phyloP scores from a whole-genome alignment of 192 early-diverging fungal species.

The Linnemannia zychae region DNA sequence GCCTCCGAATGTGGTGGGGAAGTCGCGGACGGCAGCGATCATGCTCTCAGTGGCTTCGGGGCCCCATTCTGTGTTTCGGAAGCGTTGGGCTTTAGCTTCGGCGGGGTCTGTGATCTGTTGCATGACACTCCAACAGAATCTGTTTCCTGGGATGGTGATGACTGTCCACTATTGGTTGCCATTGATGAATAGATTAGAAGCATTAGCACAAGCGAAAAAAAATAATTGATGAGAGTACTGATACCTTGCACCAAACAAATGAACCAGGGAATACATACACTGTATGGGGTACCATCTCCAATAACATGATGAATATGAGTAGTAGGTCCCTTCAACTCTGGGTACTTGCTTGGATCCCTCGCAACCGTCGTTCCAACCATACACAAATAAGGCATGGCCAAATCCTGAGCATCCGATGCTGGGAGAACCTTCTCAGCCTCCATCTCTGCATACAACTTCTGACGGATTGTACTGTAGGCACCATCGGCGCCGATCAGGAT shows the following conservation, averaged over 20 bases:
- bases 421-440: slow-evolving; percentile 1
- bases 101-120: neutral
- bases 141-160: slow-evolving; percentile 30
- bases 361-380: slow-evolving; percentile 37
- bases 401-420: neutral
- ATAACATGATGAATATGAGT: slow-evolving; percentile 20
- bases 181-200: neutral
- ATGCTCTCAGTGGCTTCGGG: slow-evolving; percentile 16
- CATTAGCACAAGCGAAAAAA: neutral
- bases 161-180: slow-evolving; percentile 24
- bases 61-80: slow-evolving; percentile 37
- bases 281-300: slow-evolving; percentile 24
- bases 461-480: slow-evolving; percentile 20
- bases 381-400: slow-evolving; percentile 16
- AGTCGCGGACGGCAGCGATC: slow-evolving; percentile 2
- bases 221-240: no score
- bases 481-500: slow-evolving; percentile 39
- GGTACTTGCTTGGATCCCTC: slow-evolving; percentile 7
- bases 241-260: no score
- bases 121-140: slow-evolving; percentile 27
- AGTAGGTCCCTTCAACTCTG: slow-evolving; percentile 13
- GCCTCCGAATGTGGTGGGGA: neutral
- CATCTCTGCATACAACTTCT: slow-evolving; percentile 16
- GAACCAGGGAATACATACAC: no score
- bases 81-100: slow-evolving; percentile 8